A percentile compares a stretch with the other conserved stretches of the same genome.
Evolutionary conservation across 495 filamentous ascomycete genomes (phyloP).

Genomic region (Tuber borchii): DNA sequence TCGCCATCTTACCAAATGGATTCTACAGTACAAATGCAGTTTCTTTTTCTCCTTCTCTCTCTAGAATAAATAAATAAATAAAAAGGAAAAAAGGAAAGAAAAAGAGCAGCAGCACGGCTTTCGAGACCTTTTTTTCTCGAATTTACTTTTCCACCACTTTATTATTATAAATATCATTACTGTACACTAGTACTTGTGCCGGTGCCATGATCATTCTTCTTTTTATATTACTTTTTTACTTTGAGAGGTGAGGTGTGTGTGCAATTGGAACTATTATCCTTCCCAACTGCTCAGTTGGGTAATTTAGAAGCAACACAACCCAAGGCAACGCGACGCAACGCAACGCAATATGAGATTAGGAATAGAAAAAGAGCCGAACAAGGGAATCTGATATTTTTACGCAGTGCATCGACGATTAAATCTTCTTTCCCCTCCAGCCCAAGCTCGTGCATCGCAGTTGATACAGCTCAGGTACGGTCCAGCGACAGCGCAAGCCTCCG

Average conservation of each 20-base stretch:
- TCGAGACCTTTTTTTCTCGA: neutral
- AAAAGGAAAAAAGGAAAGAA: neutral
- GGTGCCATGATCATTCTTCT: too few relatives aligned
- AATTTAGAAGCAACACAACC: neutral
- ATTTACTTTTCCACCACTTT: neutral
- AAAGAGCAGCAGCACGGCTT: neutral
- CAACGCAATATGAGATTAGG: neutral
- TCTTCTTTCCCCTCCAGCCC: neutral
- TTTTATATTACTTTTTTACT: neutral
- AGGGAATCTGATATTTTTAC: neutral
- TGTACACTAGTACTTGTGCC: neutral
- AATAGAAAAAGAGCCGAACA: constrained; percentile 1
- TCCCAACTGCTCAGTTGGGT: neutral
- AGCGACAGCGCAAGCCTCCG: neutral
- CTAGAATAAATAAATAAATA: neutral
- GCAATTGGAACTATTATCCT: neutral
- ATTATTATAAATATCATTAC: neutral
- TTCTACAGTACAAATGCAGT: constrained; percentile 23
- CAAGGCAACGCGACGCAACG: neutral
- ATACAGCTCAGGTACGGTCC: neutral
- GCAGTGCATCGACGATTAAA: neutral
- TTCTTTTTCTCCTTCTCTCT: neutral
- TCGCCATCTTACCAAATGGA: constrained; percentile 32
- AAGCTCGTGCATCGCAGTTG: neutral
- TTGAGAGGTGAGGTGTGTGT: neutral